A percentile compares a stretch with the other conserved stretches of the same genome.
phyloP scores from a whole-genome alignment of 1,284 basidiomycete species.

The Apiotrichum mycotoxinovorans region DNA sequence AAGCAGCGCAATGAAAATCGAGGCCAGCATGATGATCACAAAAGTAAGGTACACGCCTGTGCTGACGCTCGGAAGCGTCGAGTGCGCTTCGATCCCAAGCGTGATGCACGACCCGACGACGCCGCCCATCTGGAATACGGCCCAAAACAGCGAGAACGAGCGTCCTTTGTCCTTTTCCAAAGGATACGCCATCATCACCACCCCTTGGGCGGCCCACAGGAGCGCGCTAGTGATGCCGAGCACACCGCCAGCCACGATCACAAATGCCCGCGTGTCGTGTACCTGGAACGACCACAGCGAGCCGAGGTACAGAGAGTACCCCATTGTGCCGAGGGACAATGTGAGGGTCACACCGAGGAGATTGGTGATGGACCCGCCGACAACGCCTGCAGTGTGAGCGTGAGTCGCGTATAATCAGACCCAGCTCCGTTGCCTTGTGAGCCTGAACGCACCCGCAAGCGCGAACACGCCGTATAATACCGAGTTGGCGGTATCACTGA shows the following conservation, averaged over 20 bases:
- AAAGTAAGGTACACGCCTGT: conserved; percentile 44
- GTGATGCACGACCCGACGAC: conserved; percentile 53
- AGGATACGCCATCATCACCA: conserved; percentile 53
- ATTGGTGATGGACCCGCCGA: conserved; percentile 6
- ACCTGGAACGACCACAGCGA: conserved; percentile 19
- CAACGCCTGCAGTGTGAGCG: neutral
- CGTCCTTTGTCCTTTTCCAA: conserved; percentile 51
- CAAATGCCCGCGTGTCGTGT: conserved; percentile 26
- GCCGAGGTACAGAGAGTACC: conserved; percentile 40
- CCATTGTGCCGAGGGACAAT: conserved; percentile 47
- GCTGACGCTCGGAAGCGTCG: conserved; percentile 28
- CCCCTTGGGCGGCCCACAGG: conserved; percentile 48
- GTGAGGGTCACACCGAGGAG: conserved; percentile 50
- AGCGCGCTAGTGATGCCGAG: conserved; percentile 37
- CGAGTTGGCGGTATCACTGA: conserved; percentile 51
- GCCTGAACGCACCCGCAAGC: conserved; percentile 43
- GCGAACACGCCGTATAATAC: conserved; percentile 54
- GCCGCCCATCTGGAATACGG: conserved; percentile 51
- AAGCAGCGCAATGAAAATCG: conserved; percentile 30
- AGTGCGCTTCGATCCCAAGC: conserved; percentile 37
- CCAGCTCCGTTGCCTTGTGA: neutral
- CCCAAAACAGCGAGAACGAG: conserved; percentile 52
- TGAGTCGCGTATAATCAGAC: no score
- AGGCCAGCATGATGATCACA: conserved; percentile 43
- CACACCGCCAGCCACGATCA: conserved; percentile 51